These are phyloP conservation scores for Rhododendron molle DNA, from an alignment of 148 eudicot species.

Conservation along the genomic window DNA sequence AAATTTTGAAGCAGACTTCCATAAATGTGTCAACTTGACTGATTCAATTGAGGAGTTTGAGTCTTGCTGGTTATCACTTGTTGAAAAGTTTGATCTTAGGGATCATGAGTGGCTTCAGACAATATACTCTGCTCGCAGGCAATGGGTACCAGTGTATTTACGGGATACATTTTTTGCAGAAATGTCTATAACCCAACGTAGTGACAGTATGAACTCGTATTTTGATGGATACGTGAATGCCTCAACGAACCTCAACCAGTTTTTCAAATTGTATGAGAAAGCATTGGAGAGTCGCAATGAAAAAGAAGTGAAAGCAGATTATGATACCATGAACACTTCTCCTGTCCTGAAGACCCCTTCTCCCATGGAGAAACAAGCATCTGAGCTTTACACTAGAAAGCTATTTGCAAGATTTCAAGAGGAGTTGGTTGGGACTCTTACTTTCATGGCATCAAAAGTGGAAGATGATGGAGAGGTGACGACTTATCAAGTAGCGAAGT, in stretches of 20 bases:
- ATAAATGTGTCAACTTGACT: slow-evolving; percentile 51
- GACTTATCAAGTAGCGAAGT: slow-evolving; percentile 47
- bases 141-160: slow-evolving; percentile 56
- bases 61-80: slow-evolving; percentile 51
- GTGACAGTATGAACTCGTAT: slow-evolving; percentile 57
- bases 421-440: slow-evolving; percentile 54
- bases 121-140: slow-evolving; percentile 38
- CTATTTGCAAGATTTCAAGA: slow-evolving; percentile 52
- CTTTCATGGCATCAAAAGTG: slow-evolving; percentile 53
- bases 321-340: slow-evolving; percentile 44
- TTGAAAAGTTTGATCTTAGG: slow-evolving; percentile 40
- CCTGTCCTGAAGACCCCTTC: slow-evolving; percentile 53
- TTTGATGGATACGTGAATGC: slow-evolving; percentile 62
- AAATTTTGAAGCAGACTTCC: slow-evolving; percentile 52
- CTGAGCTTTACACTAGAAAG: slow-evolving; percentile 52
- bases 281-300: slow-evolving; percentile 58
- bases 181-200: slow-evolving; percentile 55
- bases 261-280: slow-evolving; percentile 50
- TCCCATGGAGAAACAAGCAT: slow-evolving; percentile 66
- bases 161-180: slow-evolving; percentile 59
- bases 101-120: slow-evolving; percentile 55
- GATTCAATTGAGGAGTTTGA: slow-evolving; percentile 50
- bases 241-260: slow-evolving; percentile 47
- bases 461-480: slow-evolving; percentile 51
- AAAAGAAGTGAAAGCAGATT: slow-evolving; percentile 67